These are phyloP conservation scores for Pythium myriotylum DNA, from an alignment of 352 stramenopile species.

Conservation along the genomic window DNA sequence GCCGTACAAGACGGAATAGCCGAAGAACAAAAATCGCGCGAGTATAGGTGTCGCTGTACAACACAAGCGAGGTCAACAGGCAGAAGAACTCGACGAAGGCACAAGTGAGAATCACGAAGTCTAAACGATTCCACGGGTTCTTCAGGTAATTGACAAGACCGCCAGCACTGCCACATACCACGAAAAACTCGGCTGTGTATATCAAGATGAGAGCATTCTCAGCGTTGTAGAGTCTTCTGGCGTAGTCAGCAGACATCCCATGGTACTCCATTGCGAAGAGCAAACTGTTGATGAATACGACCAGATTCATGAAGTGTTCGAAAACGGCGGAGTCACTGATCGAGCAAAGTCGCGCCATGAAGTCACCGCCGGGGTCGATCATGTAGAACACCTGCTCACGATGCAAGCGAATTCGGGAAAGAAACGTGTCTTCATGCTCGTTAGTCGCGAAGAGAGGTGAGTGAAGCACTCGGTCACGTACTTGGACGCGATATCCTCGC, in stretches of 20 bases:
- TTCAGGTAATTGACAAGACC: conserved; percentile 72
- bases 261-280: conserved; percentile 82
- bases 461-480: conserved; percentile 40
- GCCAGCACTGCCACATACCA: conserved; percentile 54
- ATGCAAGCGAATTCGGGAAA: conserved; percentile 55
- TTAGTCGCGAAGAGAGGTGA: conserved; percentile 54
- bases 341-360: conserved; percentile 52
- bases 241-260: conserved; percentile 62
- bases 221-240: conserved; percentile 55
- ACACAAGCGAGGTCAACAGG: conserved; percentile 54
- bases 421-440: conserved; percentile 58
- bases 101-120: conserved; percentile 70
- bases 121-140: conserved; percentile 81
- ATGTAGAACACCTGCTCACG: conserved; percentile 72
- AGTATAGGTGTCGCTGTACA: conserved; percentile 69
- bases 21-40: conserved; percentile 79
- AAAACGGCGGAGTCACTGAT: conserved; percentile 64
- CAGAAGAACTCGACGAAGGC: conserved; percentile 70
- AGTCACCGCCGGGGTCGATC: conserved; percentile 46
- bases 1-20: conserved; percentile 72
- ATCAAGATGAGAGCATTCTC: conserved; percentile 75
- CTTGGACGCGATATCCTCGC: conserved; percentile 33
- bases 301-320: conserved; percentile 75
- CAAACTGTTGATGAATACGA: conserved; percentile 76
- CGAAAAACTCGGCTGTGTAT: conserved; percentile 68